Base-by-base conservation (phyloP, 2,329 filamentous ascomycete species). In the Exophiala aquamarina region DNA sequence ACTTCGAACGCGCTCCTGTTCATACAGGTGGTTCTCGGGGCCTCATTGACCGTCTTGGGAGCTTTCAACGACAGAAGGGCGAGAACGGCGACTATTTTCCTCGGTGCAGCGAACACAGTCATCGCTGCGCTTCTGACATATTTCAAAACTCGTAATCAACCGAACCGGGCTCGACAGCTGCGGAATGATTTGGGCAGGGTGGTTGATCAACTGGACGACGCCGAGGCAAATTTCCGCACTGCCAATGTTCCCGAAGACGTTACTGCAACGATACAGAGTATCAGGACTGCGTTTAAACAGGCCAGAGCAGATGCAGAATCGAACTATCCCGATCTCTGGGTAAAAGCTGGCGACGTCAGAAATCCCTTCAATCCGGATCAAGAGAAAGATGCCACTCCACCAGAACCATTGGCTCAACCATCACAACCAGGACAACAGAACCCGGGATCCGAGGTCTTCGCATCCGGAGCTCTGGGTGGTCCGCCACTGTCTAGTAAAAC, bases 61-160 rank as follows among this genome's bases (percentile, higher is more conserved):
- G 44, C 44, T 18, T 48, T 52, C 36, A 44, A 52, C 11, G 32
- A 44, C 34, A 17, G 20, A 14, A 19, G 36, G 15, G 49, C 49
- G 20, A 39, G 49, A n/a, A 44, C 40, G 9, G 49, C 49, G 2
- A 48, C 41, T 26, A 52, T 52, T 21, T 44, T 44, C 20, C 44
- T 52, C 7, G 49, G 49, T 14, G 49, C 49, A n/a, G 31, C 44
- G 33, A 52, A 52, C 35, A 52, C 49, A 11, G 44, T 52, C 3
- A 48, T 52, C 19, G 49, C 49, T 4, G 49, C 44, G 7, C 36
- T 52, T 11, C 33, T 52, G 17, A 52, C 49, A 2, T 52, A 52
- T 29, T 52, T 52, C 44, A 52, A 52, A 31, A 48, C 39, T 29
- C 49, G 49, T 17, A 52, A 52, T 36, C 49, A 52, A 33, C 49